Percentiles rank a stretch among this genome's conserved stretches.
phyloP scores from a whole-genome alignment of 352 stramenopile species.

The Pythium pyrilobum region DNA sequence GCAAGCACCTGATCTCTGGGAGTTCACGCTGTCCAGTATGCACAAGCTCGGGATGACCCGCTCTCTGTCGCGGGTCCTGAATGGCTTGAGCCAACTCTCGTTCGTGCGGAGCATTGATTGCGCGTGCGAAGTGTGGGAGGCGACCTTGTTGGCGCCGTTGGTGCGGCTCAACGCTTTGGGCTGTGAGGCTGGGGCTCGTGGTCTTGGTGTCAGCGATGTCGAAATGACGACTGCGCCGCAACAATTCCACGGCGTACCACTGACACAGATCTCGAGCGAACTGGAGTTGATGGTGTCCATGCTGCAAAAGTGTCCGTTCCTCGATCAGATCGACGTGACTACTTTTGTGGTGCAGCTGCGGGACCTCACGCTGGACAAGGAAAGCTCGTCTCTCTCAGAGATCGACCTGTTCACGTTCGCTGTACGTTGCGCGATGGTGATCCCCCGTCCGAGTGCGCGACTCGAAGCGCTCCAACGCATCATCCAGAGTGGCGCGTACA shows the following conservation, averaged over 20 bases:
- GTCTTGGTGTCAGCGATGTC: too few species aligned
- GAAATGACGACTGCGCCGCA: too few species aligned
- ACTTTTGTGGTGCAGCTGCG: slow-evolving; percentile 24
- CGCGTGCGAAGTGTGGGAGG: slow-evolving; percentile 21
- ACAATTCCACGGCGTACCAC: slow-evolving; percentile 1
- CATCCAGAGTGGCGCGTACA: slow-evolving; percentile 24
- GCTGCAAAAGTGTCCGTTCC: slow-evolving; percentile 36
- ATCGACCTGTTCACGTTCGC: slow-evolving; percentile 23
- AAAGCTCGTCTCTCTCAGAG: neutral
- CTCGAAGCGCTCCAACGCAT: slow-evolving; percentile 24
- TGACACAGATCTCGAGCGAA: slow-evolving; percentile 9
- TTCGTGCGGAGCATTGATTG: slow-evolving; percentile 22
- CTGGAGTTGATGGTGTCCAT: slow-evolving; percentile 26
- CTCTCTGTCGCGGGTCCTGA: slow-evolving; percentile 23
- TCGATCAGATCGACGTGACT: slow-evolving; percentile 36
- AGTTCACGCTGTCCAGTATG: slow-evolving; percentile 23
- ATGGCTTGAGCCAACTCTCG: slow-evolving; percentile 13
- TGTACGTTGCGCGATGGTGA: slow-evolving; percentile 23
- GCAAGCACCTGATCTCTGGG: slow-evolving; percentile 26
- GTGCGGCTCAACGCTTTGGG: slow-evolving; percentile 13
- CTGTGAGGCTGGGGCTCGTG: neutral
- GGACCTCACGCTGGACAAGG: slow-evolving; percentile 12
- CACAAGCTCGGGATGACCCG: slow-evolving; percentile 25
- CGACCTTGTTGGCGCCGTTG: slow-evolving; percentile 22
- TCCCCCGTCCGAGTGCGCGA: slow-evolving; percentile 20